These are phyloP conservation scores for Monocercomonoides exilis DNA, from an alignment of 78 protist genomes.

Conservation along the genomic window DNA sequence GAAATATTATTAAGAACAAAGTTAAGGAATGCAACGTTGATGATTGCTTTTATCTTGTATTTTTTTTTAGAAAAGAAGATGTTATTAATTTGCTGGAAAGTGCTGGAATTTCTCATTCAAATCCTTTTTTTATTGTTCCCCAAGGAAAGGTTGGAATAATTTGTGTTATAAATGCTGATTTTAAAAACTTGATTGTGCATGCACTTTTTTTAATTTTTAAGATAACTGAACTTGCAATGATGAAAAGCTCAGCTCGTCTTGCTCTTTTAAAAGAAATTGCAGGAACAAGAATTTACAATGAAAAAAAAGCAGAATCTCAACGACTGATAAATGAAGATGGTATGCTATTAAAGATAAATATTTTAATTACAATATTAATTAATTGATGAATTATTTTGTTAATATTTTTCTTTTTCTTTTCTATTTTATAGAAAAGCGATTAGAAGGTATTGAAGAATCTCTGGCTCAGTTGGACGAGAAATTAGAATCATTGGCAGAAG, in stretches of 20 bases:
- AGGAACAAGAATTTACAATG: slow-evolving; percentile 90
- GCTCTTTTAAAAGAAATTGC: slow-evolving; percentile 90
- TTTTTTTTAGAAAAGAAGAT: slow-evolving; percentile 41
- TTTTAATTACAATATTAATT: background rate
- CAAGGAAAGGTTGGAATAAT: slow-evolving; percentile 89
- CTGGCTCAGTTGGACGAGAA: slow-evolving; percentile 49
- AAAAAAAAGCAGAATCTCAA: slow-evolving; percentile 55
- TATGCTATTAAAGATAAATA: too few relatives aligned
- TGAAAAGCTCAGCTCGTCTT: slow-evolving; percentile 74
- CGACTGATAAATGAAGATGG: slow-evolving; percentile 59
- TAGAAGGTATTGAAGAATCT: slow-evolving; percentile 21
- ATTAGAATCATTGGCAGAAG: slow-evolving; percentile 63
- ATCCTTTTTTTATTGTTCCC: slow-evolving; percentile 96
- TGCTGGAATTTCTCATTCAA: slow-evolving; percentile 88
- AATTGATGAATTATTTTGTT: too few relatives aligned
- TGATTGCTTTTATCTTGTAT: background rate
- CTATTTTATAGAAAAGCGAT: background rate
- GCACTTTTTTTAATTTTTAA: background rate
- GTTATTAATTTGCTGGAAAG: slow-evolving; percentile 78
- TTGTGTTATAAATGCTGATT: background rate
- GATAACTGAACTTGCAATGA: slow-evolving; percentile 12
- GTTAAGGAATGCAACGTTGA: background rate
- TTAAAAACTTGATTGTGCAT: background rate
- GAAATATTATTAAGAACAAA: background rate
- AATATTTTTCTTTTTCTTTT: too few relatives aligned